These are phyloP conservation scores for Boechera divaricarpa DNA, from an alignment of 345 rosid genomes.

Conservation along the genomic window DNA sequence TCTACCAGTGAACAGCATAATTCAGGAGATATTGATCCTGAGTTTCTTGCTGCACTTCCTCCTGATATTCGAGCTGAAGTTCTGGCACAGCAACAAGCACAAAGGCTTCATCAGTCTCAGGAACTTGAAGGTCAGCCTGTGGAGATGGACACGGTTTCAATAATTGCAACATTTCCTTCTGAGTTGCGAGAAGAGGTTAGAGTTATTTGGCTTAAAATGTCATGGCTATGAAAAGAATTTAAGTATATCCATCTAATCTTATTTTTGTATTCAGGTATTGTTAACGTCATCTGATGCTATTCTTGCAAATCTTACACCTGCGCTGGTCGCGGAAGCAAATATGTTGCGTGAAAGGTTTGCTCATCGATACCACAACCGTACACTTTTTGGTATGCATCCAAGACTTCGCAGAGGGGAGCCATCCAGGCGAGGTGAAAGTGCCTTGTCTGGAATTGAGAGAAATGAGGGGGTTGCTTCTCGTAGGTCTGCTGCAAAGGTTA, in stretches of 20 bases:
- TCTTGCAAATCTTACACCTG: constrained; percentile 96
- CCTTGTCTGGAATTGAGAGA: constrained; percentile 66
- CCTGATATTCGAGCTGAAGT: constrained; percentile 96
- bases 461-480: constrained; percentile 68
- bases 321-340: constrained; percentile 97
- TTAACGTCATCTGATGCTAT: constrained; percentile 95
- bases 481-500: constrained; percentile 70
- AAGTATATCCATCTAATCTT: constrained; percentile 17
- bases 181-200: constrained; percentile 95
- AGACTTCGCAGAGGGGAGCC: constrained; percentile 95
- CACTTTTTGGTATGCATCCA: constrained; percentile 91
- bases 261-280: constrained; percentile 65
- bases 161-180: constrained; percentile 96
- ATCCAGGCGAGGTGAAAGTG: constrained; percentile 83
- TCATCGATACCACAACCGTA: constrained; percentile 79
- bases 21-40: constrained; percentile 92
- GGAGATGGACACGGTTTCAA: constrained; percentile 99
- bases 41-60: constrained; percentile 98
- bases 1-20: constrained; percentile 69
- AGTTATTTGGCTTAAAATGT: constrained; percentile 6
- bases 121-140: constrained; percentile 99
- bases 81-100: constrained; percentile 94
- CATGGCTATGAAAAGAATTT: neutral
- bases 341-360: constrained; percentile 98
- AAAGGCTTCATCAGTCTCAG: constrained; percentile 86